Percentiles rank a stretch among this genome's conserved stretches.
phyloP scores from a whole-genome alignment of 2,329 filamentous ascomycete genomes.

The Blastomyces gilchristii region DNA sequence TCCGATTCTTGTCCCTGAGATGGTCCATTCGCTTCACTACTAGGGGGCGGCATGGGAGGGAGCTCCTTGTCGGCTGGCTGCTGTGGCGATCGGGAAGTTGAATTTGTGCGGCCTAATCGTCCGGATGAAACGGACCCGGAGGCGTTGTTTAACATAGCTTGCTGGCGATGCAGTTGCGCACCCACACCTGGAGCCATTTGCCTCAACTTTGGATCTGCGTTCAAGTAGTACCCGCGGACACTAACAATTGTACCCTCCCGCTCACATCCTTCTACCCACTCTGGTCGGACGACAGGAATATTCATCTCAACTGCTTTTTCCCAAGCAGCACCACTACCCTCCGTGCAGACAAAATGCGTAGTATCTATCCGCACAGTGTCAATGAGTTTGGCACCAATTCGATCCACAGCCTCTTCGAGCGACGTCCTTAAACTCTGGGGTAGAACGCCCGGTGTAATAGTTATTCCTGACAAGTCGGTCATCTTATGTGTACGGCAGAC shows the following conservation, averaged over 20 bases:
- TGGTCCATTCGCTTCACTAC: slow-evolving; percentile 12
- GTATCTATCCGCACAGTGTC: slow-evolving; percentile 91
- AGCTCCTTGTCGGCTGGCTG: slow-evolving; percentile 11
- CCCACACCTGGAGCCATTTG: slow-evolving; percentile 34
- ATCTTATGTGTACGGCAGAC: slow-evolving; percentile 92
- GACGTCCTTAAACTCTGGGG: slow-evolving; percentile 62
- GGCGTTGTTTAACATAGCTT: slow-evolving; percentile 10
- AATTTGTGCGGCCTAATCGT: neutral
- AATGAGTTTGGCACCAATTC: slow-evolving; percentile 85
- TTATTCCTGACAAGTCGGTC: slow-evolving; percentile 93
- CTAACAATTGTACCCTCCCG: slow-evolving; percentile 84
- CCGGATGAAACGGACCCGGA: slow-evolving; percentile 3
- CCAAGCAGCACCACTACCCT: slow-evolving; percentile 81
- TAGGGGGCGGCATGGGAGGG: slow-evolving; percentile 20
- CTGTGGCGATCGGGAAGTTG: neutral
- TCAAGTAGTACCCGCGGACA: slow-evolving; percentile 90
- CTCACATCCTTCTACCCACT: slow-evolving; percentile 97
- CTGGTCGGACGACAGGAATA: slow-evolving; percentile 89
- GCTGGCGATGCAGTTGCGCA: slow-evolving; percentile 14
- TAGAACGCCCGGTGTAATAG: slow-evolving; percentile 81
- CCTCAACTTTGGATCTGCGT: slow-evolving; percentile 61
- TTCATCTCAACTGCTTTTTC: slow-evolving; percentile 97
- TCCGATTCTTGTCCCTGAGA: slow-evolving; percentile 10
- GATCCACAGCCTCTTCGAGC: slow-evolving; percentile 63
- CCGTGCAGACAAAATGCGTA: slow-evolving; percentile 94